These are phyloP conservation scores for Podila epigama DNA, from an alignment of 192 early-diverging fungal species.

Conservation along the genomic window DNA sequence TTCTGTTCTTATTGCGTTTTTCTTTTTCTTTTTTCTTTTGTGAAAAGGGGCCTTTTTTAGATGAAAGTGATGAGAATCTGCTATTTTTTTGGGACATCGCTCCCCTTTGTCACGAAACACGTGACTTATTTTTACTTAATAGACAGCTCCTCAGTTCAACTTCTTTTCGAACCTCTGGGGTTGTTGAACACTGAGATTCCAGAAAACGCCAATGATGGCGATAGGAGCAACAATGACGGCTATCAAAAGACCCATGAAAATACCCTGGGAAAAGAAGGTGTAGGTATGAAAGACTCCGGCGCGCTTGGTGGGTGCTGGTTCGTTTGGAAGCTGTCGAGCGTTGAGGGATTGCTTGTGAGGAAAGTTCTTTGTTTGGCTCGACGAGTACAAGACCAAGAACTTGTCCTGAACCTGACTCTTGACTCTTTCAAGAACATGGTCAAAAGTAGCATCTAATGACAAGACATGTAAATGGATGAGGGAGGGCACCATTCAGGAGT, in stretches of 20 bases:
- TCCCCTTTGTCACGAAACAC: neutral
- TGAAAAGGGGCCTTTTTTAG: neutral
- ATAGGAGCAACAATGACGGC: constrained; percentile 31
- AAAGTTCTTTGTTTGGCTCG: constrained; percentile 39
- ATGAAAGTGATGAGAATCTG: too few species aligned
- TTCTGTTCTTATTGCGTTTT: too few species aligned
- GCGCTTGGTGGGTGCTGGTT: constrained; percentile 25
- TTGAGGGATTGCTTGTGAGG: constrained; percentile 19
- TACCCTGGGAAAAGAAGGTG: constrained; percentile 47
- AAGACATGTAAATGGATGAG: too few species aligned
- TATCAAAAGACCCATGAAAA: constrained; percentile 40
- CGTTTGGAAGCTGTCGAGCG: constrained; percentile 26
- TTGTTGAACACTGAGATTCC: constrained; percentile 45
- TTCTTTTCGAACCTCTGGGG: constrained; percentile 50
- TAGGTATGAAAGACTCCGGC: constrained; percentile 38
- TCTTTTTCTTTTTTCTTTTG: too few species aligned
- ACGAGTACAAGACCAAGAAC: constrained; percentile 38
- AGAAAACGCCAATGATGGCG: constrained; percentile 30
- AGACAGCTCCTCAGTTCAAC: constrained; percentile 16
- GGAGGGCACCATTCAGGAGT: too few species aligned
- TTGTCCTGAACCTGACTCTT: constrained; percentile 10
- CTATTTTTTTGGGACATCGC: too few species aligned
- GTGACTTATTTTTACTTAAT: neutral
- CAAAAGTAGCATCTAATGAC: too few species aligned
- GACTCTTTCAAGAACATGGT: constrained; percentile 7